Evolutionary conservation across 148 eudicot genomes (phyloP).

Genomic region (Spergularia marina): DNA sequence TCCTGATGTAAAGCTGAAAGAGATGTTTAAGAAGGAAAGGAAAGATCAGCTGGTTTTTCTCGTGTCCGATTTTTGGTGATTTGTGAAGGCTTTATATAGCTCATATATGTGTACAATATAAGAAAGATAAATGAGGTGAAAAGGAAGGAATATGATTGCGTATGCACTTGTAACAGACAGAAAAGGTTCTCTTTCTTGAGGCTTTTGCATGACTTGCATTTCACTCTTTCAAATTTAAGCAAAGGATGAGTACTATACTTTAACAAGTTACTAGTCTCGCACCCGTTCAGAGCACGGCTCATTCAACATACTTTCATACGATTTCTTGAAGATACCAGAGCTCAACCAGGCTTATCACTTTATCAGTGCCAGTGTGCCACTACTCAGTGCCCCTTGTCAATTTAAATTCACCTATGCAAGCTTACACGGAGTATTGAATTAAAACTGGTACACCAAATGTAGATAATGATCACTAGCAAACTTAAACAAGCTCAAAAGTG

Average conservation of each 20-base stretch:
- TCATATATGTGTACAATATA: background rate
- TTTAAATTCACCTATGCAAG: too few species aligned
- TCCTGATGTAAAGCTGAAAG: background rate
- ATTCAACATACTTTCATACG: too few species aligned
- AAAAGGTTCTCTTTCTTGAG: background rate
- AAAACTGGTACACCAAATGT: too few species aligned
- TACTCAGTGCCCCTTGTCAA: too few species aligned
- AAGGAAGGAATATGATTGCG: background rate
- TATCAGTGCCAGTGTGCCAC: too few species aligned
- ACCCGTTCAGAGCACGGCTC: too few species aligned
- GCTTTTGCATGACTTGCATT: conserved; percentile 17
- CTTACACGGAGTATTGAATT: too few species aligned
- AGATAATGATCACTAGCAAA: too few species aligned
- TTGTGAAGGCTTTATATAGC: background rate
- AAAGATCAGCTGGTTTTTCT: background rate
- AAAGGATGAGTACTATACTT: conserved; percentile 23
- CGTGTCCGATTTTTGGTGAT: background rate
- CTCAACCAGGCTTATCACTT: too few species aligned
- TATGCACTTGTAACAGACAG: background rate
- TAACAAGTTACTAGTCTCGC: conserved; percentile 18
- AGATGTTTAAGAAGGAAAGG: background rate
- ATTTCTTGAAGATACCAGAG: too few species aligned
- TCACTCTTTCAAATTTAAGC: conserved; percentile 4
- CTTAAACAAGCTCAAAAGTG: too few species aligned
- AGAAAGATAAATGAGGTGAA: background rate